A percentile compares a stretch with the other conserved stretches of the same genome.
Evolutionary conservation across 441 rosid genomes (phyloP).

Genomic region (Macaranga tanarius): DNA sequence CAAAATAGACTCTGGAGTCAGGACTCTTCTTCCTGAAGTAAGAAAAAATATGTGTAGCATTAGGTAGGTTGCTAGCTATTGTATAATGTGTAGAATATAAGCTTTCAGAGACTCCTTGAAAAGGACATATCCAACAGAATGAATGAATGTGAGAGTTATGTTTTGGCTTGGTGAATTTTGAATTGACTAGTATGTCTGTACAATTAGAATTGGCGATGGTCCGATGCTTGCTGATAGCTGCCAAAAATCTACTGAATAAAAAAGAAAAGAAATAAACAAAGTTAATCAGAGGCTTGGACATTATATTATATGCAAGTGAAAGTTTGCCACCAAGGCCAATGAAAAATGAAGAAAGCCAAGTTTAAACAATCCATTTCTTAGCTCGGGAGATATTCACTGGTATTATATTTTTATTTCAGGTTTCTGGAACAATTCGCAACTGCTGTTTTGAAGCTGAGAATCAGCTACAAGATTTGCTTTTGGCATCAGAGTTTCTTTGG

Average conservation of each 20-base stretch:
- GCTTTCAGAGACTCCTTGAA: not conserved
- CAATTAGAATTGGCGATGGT: not conserved
- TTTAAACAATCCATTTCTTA: constrained; percentile 14
- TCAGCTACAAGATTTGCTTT: constrained; percentile 78
- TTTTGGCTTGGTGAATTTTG: not conserved
- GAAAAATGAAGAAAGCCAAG: constrained; percentile 16
- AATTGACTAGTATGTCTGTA: not conserved
- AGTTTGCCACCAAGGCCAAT: constrained; percentile 9
- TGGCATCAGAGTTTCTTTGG: constrained; percentile 88
- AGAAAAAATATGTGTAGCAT: not conserved
- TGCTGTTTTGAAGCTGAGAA: constrained; percentile 93
- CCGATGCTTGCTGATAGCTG: not conserved
- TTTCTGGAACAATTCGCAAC: constrained; percentile 82
- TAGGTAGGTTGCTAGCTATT: not conserved
- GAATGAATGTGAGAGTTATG: not conserved
- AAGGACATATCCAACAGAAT: not conserved
- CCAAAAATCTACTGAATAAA: not conserved
- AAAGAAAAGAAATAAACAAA: not conserved
- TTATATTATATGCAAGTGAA: not conserved
- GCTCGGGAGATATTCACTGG: constrained; percentile 9
- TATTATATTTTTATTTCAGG: constrained; percentile 45
- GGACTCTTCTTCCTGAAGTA: not conserved
- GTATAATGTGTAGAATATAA: too few species aligned
- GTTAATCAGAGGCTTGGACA: not conserved
- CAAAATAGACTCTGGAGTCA: not conserved